A percentile compares a stretch with the other conserved stretches of the same genome.
These are phyloP conservation scores for Monosporozyma aerobia DNA, from an alignment of 805 yeast species.

Conservation along the genomic window DNA sequence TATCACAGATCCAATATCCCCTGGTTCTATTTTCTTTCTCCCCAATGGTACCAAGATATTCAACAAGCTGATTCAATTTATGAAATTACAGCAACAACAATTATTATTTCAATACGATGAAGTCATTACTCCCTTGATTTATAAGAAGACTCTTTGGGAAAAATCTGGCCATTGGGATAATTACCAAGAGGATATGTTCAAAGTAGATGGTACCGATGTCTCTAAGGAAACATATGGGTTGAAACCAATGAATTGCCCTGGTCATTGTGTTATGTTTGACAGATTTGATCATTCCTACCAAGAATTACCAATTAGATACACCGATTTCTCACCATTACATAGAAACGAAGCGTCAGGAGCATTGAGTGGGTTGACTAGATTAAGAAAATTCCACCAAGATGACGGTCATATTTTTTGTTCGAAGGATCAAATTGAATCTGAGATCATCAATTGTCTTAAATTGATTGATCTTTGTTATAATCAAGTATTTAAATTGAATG, in stretches of 20 bases:
- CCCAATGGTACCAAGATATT: slow-evolving; percentile 89
- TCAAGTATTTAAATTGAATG: slow-evolving; percentile 36
- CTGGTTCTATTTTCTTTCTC: slow-evolving; percentile 85
- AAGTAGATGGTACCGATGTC: slow-evolving; percentile 50
- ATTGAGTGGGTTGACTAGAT: slow-evolving; percentile 82
- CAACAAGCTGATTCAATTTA: slow-evolving; percentile 67
- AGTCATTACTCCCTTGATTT: slow-evolving; percentile 86
- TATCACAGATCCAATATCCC: slow-evolving; percentile 71
- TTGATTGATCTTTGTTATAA: slow-evolving; percentile 68
- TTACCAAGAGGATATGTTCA: slow-evolving; percentile 89
- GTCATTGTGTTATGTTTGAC: slow-evolving; percentile 80
- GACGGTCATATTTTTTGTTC: slow-evolving; percentile 96
- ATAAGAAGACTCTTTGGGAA: slow-evolving; percentile 77
- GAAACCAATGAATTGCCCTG: slow-evolving; percentile 95
- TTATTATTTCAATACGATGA: slow-evolving; percentile 76
- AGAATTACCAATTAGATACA: slow-evolving; percentile 75
- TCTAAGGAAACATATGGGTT: slow-evolving; percentile 55
- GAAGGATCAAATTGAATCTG: slow-evolving; percentile 61
- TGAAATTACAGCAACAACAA: slow-evolving; percentile 66
- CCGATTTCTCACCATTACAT: slow-evolving; percentile 88
- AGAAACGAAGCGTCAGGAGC: slow-evolving; percentile 95
- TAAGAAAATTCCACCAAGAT: slow-evolving; percentile 93
- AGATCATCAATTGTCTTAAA: slow-evolving; percentile 62
- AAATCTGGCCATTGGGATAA: slow-evolving; percentile 94
- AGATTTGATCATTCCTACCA: slow-evolving; percentile 70